phyloP scores from a whole-genome alignment of 495 filamentous ascomycete genomes.

The Hypoxylon cercidicola region DNA sequence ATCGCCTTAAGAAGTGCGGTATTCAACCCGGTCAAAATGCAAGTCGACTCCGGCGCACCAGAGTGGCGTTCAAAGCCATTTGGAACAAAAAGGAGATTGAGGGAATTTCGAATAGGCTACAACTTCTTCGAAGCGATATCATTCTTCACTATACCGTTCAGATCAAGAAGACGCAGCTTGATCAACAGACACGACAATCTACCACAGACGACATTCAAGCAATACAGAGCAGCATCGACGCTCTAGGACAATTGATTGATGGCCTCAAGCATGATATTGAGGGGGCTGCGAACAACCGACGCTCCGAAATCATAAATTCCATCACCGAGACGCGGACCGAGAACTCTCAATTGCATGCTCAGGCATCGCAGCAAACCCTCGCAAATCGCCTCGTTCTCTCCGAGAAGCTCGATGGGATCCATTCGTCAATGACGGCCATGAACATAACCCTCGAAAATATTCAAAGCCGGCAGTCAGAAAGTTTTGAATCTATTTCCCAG shows the following conservation, averaged over 20 bases:
- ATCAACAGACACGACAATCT: slow-evolving; percentile 3
- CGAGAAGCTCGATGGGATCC: neutral
- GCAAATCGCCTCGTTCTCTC: neutral
- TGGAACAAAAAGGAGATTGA: slow-evolving; percentile 24
- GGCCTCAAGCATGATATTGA: neutral
- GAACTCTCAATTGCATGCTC: slow-evolving; percentile 10
- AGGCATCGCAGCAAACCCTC: slow-evolving; percentile 1
- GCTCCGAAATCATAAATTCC: slow-evolving; percentile 8
- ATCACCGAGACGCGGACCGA: slow-evolving; percentile 2
- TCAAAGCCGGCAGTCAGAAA: slow-evolving; percentile 10
- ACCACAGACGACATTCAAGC: slow-evolving; percentile 13
- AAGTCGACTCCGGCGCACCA: slow-evolving; percentile 11
- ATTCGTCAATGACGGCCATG: slow-evolving; percentile 3
- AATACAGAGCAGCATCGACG: slow-evolving; percentile 3
- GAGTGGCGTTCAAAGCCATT: slow-evolving; percentile 7
- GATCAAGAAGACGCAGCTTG: slow-evolving; percentile 16
- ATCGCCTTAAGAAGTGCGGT: slow-evolving; percentile 12
- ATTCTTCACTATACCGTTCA: slow-evolving; percentile 9
- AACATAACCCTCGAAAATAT: slow-evolving; percentile 5
- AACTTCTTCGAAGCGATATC: slow-evolving; percentile 18
- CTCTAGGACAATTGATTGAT: slow-evolving; percentile 6
- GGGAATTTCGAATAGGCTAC: slow-evolving; percentile 17
- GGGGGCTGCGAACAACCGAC: neutral
- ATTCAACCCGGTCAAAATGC: slow-evolving; percentile 13
- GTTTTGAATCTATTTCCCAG: slow-evolving; percentile 16